Percentiles rank a stretch among this genome's conserved stretches.
Evolutionary conservation across 306 rosid genomes (phyloP).

Genomic region (Fagus crenata): DNA sequence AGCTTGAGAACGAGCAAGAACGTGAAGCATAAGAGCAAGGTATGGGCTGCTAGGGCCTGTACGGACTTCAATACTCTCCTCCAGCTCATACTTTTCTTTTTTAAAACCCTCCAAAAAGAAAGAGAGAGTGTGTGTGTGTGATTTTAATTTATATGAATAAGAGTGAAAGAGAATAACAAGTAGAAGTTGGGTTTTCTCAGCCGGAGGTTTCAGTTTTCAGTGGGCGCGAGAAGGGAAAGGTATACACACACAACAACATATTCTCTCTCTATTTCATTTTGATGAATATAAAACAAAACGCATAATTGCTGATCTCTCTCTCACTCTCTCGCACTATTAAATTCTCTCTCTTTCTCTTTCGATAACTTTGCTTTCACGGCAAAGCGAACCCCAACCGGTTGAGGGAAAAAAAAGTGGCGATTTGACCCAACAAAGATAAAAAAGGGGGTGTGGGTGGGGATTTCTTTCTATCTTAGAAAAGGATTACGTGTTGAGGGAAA

Average conservation of each 20-base stretch:
- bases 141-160: not conserved
- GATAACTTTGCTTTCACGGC: conserved; percentile 18
- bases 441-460: too few species aligned
- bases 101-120: not conserved
- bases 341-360: not conserved
- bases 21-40: conserved; percentile 73
- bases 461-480: too few species aligned
- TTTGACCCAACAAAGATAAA: too few species aligned
- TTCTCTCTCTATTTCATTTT: not conserved
- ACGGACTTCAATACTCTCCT: conserved; percentile 88
- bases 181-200: too few species aligned
- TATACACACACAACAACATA: not conserved
- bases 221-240: conserved; percentile 3
- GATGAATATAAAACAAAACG: conserved; percentile 10
- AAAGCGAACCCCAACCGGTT: not conserved
- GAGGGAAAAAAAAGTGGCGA: too few species aligned
- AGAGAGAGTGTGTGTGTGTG: too few species aligned
- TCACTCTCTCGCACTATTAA: not conserved
- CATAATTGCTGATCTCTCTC: not conserved
- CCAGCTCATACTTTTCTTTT: conserved; percentile 63
- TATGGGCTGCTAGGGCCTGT: conserved; percentile 81
- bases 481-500: too few species aligned
- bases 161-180: not conserved
- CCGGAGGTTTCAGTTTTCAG: not conserved
- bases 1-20: conserved; percentile 88